These are phyloP conservation scores for Boletus subparvulus DNA, from an alignment of 768 basidiomycete species.

Conservation along the genomic window DNA sequence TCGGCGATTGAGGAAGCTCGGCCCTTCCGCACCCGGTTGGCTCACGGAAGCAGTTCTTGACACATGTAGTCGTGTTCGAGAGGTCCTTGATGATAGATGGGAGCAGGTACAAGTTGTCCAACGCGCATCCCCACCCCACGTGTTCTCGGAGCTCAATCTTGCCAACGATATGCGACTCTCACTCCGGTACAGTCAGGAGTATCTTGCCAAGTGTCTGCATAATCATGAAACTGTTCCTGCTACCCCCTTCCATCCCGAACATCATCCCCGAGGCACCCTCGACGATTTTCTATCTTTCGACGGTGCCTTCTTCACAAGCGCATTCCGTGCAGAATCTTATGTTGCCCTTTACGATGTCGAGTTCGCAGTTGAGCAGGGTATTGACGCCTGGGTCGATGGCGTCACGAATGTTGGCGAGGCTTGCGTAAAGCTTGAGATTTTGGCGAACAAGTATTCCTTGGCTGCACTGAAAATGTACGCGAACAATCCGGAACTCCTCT, in stretches of 20 bases:
- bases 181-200: constrained; percentile 28
- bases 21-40: constrained; percentile 23
- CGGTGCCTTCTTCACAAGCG: constrained; percentile 6
- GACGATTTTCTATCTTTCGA: not conserved
- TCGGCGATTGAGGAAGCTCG: constrained; percentile 28
- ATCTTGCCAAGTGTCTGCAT: constrained; percentile 26
- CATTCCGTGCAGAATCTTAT: constrained; percentile 5
- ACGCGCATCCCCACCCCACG: constrained; percentile 3
- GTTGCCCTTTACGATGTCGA: constrained; percentile 40
- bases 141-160: constrained; percentile 20
- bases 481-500: not conserved
- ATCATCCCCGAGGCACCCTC: constrained; percentile 3
- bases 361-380: constrained; percentile 19
- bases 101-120: constrained; percentile 21
- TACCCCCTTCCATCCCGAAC: not conserved
- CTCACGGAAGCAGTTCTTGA: constrained; percentile 38
- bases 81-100: constrained; percentile 37
- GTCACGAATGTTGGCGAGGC: constrained; percentile 17
- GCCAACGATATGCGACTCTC: constrained; percentile 34
- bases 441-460: constrained; percentile 24
- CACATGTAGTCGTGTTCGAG: constrained; percentile 42
- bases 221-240: constrained; percentile 1
- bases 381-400: constrained; percentile 22
- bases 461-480: constrained; percentile 28
- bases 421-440: constrained; percentile 26